Base-by-base conservation (phyloP, 2,329 filamentous ascomycete genomes). In the Cytospora mali region DNA sequence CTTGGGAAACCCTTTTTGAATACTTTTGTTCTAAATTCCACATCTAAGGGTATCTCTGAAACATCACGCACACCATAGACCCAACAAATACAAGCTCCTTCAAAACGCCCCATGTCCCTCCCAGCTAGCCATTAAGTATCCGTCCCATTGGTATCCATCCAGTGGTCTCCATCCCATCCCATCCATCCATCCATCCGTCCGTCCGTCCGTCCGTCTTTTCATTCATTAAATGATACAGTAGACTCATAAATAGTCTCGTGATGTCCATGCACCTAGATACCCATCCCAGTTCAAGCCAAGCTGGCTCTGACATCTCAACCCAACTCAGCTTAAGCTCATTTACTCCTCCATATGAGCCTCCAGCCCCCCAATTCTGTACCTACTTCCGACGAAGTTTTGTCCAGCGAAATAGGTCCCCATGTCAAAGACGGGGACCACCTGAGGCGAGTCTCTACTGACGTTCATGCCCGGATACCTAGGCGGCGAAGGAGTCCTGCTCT, bases 301-400 rank as follows among this genome's bases (percentile, higher is more conserved):
- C 3, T 13, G 2, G 31, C 31, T 33, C 31, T 33, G 14, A 33
- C 9, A 33, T 33, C 31, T n/a, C n/a, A n/a, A n/a, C n/a, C n/a
- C n/a, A n/a, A n/a, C n/a, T n/a, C n/a, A n/a, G n/a, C n/a, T n/a
- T n/a, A n/a, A n/a, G n/a, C 16, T 25, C 11, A n/a, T 27, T 46
- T 25, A 66, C 56, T 66, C 64, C 39, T 66, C 64, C 52, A 64
- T 33, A 18, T 66, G 64, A 27, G 64, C 62, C 52, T 66, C 64
- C 52, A 66, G 39, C 27, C 62, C 56, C 21, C 64, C 62, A 3
- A 64, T 28, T 46, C 57, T 56, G 18, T 64, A 64, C 18, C 64
- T 48, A n/a, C 46, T 64, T 14, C 58, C 57, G 3, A 65, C 53
- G 52, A 66, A 66, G n/a, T 58, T 62, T 14, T 59, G 54, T 7